Evolutionary conservation across 345 rosid genomes (phyloP).

Genomic region (Bruguiera sexangula): DNA sequence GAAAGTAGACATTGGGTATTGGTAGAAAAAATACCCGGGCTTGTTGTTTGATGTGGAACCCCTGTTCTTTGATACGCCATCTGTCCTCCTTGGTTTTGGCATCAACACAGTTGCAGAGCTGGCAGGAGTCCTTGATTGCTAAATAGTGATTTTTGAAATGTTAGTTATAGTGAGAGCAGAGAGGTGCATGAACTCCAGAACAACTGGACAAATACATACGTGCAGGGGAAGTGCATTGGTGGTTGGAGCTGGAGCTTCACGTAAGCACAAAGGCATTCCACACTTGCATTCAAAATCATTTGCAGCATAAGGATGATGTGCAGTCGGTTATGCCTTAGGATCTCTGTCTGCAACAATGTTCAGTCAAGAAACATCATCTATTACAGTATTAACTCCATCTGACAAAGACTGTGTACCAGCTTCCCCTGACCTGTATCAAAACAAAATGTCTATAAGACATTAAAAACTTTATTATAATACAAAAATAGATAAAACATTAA

Average conservation of each 20-base stretch:
- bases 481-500: neutral
- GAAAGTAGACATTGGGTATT: constrained; percentile 1
- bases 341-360: constrained; percentile 40
- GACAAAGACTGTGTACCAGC: constrained; percentile 33
- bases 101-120: constrained; percentile 30
- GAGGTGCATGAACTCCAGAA: neutral
- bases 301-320: constrained; percentile 25
- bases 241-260: constrained; percentile 57
- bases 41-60: constrained; percentile 60
- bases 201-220: constrained; percentile 23
- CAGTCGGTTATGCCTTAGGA: constrained; percentile 32
- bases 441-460: constrained; percentile 13
- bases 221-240: constrained; percentile 29
- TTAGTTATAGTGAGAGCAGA: neutral
- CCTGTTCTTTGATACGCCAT: constrained; percentile 40
- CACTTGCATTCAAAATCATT: constrained; percentile 66
- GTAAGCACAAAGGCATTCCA: constrained; percentile 95
- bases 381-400: constrained; percentile 39
- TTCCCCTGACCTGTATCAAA: constrained; percentile 40
- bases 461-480: neutral
- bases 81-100: constrained; percentile 51
- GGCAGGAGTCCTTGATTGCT: constrained; percentile 39
- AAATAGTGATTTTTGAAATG: constrained; percentile 1
- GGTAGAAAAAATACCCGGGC: constrained; percentile 37
- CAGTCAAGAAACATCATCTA: constrained; percentile 48